Evolutionary conservation across 345 rosid genomes (phyloP), one percentile per base, ranked within the genome.

Genomic region (Lenwebbia sp.): DNA sequence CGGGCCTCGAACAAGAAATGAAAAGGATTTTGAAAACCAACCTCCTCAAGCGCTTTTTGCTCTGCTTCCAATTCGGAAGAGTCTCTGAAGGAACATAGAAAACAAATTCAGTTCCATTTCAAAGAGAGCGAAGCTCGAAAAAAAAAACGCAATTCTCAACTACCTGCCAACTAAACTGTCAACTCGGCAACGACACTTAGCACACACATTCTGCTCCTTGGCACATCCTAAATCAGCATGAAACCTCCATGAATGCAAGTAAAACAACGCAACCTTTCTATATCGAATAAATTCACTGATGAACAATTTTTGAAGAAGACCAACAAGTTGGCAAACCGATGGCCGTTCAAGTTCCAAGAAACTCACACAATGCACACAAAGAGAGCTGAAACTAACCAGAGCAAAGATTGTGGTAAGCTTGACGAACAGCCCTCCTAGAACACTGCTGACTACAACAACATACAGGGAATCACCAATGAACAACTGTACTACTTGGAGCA

Each of bases 331-430:
- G 76, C 25, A 0, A 17, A 33, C 44, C 13, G 23, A 65, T 1
- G 44, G 76, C 13, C 5, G 41, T 17, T 76, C 53, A 57, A 26
- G 26, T 22, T 33, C 30, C 22, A 62, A 8, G 65, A 13, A 26
- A 22, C 28, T 25, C 30, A 6, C 40, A 5, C 44, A 19, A 54
- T 23, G 15, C 21, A 17, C 83, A 81, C 57, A 83, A n/a, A 49
- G 5, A 33, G 15, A 25, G 28, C 7, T 10, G 17, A 86, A 25
- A 92, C 96, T 91, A 87, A 97, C 99, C 99, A 85, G 91, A 2
- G 84, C 99, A 97, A n/a, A 97, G 88, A 87, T 90, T 96, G 91
- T 97, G 99, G 86, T 95, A 95, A 33, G 99, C 99, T 88, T 96
- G 99, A 88, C 99, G 99, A 85, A 97, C 99, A 74, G 93, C 92